A percentile compares a stretch with the other conserved stretches of the same genome.
These are phyloP conservation scores for Incumbomyces delicatus DNA, from an alignment of 2,329 filamentous ascomycete species.

Conservation along the genomic window DNA sequence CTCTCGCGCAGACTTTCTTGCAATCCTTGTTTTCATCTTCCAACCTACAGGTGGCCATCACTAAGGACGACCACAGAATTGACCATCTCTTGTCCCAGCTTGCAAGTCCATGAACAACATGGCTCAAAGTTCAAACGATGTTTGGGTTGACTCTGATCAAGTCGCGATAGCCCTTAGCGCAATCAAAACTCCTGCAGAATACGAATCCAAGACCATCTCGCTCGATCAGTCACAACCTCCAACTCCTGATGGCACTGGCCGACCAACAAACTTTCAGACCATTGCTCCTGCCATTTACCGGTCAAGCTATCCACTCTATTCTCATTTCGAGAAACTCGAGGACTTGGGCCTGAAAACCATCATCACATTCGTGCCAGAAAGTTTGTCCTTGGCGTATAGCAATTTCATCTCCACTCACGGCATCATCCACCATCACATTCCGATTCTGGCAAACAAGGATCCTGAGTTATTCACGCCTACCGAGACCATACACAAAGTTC, in stretches of 20 bases:
- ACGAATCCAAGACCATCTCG: constrained; percentile 12
- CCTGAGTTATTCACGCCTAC: constrained; percentile 52
- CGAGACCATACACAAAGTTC: constrained; percentile 58
- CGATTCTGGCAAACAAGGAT: constrained; percentile 84
- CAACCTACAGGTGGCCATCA: no score
- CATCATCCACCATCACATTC: constrained; percentile 65
- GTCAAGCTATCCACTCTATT: constrained; percentile 64
- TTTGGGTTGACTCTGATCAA: constrained; percentile 1
- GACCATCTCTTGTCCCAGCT: no score
- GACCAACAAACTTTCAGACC: constrained; percentile 66
- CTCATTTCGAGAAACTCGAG: constrained; percentile 62
- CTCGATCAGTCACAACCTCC: constrained; percentile 23
- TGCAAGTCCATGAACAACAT: neutral
- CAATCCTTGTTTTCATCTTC: no score
- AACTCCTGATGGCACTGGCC: constrained; percentile 24
- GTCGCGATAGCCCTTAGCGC: constrained; percentile 5
- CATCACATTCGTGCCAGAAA: constrained; percentile 37
- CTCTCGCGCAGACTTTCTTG: no score
- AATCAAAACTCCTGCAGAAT: neutral
- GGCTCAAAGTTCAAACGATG: neutral
- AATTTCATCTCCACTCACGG: constrained; percentile 55
- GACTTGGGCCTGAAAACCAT: constrained; percentile 66
- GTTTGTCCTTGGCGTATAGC: constrained; percentile 38
- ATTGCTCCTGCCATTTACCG: constrained; percentile 69
- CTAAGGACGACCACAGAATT: no score